Percentiles rank a stretch among this genome's conserved stretches.
phyloP scores from a whole-genome alignment of 768 basidiomycete species.

The Podaxis rugospora region DNA sequence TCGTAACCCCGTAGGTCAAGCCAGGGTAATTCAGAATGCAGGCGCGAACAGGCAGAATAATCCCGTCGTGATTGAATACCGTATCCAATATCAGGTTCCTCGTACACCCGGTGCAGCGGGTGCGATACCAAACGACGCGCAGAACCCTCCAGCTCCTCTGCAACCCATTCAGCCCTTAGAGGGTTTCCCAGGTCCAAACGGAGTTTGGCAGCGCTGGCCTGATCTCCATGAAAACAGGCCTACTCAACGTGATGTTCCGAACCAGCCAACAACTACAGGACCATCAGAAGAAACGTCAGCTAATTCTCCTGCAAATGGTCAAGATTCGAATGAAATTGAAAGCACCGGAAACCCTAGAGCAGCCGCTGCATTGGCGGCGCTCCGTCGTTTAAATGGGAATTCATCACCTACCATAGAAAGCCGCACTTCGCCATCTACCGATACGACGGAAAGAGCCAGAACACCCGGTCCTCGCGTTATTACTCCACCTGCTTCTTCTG shows the following conservation, averaged over 20 bases:
- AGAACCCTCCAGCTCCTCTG: slow-evolving; percentile 26
- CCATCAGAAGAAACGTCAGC: slow-evolving; percentile 1
- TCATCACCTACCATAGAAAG: neutral
- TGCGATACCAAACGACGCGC: slow-evolving; percentile 23
- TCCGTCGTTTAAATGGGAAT: slow-evolving; percentile 40
- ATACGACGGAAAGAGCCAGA: neutral
- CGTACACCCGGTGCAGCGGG: slow-evolving; percentile 19
- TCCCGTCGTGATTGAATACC: slow-evolving; percentile 58
- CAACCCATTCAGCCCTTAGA: slow-evolving; percentile 50
- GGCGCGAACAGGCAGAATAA: slow-evolving; percentile 27
- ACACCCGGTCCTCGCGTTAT: neutral
- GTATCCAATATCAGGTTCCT: slow-evolving; percentile 53
- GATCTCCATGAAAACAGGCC: slow-evolving; percentile 22
- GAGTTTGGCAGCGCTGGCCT: slow-evolving; percentile 65
- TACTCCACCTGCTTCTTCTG: neutral
- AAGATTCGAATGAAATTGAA: neutral
- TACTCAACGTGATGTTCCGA: slow-evolving; percentile 1
- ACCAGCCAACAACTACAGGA: neutral
- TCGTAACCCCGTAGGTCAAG: slow-evolving; percentile 6
- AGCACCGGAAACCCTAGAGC: slow-evolving; percentile 22
- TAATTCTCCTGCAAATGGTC: neutral
- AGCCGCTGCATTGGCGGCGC: slow-evolving; percentile 66
- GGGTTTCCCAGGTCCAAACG: slow-evolving; percentile 63
- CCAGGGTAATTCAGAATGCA: slow-evolving; percentile 14
- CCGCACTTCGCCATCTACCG: neutral